Base-by-base conservation (phyloP, 2,329 filamentous ascomycete genomes). In the Conoideocrella luteorostrata region DNA sequence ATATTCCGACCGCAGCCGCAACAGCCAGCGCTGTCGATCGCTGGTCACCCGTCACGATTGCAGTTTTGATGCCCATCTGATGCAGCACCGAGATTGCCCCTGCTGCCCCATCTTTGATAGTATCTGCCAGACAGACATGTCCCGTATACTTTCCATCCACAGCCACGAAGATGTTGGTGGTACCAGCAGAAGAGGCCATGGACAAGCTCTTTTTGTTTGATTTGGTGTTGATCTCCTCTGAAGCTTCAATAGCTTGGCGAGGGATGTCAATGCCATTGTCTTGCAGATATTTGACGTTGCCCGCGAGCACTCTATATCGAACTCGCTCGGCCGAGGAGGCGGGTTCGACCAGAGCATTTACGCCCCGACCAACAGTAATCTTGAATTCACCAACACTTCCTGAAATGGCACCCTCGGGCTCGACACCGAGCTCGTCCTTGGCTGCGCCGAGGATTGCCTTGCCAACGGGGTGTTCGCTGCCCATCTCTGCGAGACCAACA, bases 391-490 rank as follows among this genome's bases (percentile, higher is more conserved):
- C 88, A 30, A 95, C 76, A 52, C 79, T 87, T 38, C 93, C 93
- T 47, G 94, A 86, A 24, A 97, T 75, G 15, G 81, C 77, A 7
- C 78, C 84, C 46, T 94, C 88, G 2, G 72, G 62, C 13, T 79
- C 81, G 30, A 95, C 64, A 4, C 80, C 81, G 7, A 96, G 79
- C 59, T 91, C 80, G 2, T 77, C 70, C 54, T 87, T 90, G 4
- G 91, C 89, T 22, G 82, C 81, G 1, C 68, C 66, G 5, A 95
- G 71, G 41, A 97, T 86, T 12, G 93, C 91, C 56, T 82, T 88
- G n/a, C 90, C 93, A 45, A 97, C 86, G 1, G 93, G 93, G 59
- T 98, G 93, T 65, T 98, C 93, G 57, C 88, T 95, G 51, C 88
- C 86, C 78, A 89, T 89, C 68, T 98, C 93, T 1, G 91, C 85